Evolutionary conservation across 2,329 filamentous ascomycete genomes (phyloP).

Genomic region (Clonostachys rhizophaga): DNA sequence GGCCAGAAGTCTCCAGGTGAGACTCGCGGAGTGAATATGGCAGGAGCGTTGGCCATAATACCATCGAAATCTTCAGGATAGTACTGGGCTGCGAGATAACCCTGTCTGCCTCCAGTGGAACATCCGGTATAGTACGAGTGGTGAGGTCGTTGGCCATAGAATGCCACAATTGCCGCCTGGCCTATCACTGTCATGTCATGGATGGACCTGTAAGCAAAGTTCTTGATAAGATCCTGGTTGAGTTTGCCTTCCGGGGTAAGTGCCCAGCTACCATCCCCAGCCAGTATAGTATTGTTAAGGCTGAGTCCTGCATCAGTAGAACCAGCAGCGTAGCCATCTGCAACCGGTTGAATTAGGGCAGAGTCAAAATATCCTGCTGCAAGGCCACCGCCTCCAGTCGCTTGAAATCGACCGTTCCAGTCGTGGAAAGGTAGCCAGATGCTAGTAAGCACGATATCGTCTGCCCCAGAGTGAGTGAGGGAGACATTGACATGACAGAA

Average conservation of each 20-base stretch:
- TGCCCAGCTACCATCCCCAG: conserved; percentile 43
- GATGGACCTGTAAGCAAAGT: conserved; percentile 23
- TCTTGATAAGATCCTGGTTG: conserved; percentile 28
- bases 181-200: conserved; percentile 26
- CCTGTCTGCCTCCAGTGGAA: conserved; percentile 52
- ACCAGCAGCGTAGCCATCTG: conserved; percentile 32
- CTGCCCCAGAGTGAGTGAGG: too few relatives aligned
- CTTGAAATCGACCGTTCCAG: conserved; percentile 39
- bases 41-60: conserved; percentile 40
- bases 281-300: conserved; percentile 38
- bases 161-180: conserved; percentile 33
- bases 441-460: too few relatives aligned
- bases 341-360: conserved; percentile 33
- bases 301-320: conserved; percentile 21
- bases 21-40: conserved; percentile 10
- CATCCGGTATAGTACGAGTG: conserved; percentile 47
- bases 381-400: conserved; percentile 42
- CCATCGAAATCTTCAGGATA: conserved; percentile 50
- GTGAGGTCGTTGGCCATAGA: conserved; percentile 27
- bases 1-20: too few relatives aligned
- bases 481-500: too few relatives aligned
- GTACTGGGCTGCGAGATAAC: conserved; percentile 41
- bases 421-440: conserved; percentile 36
- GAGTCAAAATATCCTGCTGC: conserved; percentile 41
- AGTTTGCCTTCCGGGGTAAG: conserved; percentile 45